Evolutionary conservation across 140 eudicot genomes (phyloP).

Genomic region (Senecio squalidus): DNA sequence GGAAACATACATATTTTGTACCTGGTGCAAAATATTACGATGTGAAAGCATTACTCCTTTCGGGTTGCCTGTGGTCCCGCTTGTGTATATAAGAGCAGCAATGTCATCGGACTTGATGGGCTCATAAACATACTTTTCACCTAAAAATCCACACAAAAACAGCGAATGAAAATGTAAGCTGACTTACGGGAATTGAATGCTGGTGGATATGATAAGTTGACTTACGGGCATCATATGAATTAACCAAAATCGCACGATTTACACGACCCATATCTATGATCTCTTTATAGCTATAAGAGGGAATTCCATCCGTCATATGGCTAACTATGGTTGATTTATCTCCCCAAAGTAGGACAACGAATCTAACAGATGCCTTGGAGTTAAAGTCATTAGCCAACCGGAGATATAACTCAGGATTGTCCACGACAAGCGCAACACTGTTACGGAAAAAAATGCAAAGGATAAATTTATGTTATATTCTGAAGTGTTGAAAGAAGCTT

Average conservation of each 20-base stretch:
- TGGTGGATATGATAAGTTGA: conserved; percentile 10
- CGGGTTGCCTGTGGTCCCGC: conserved; percentile 97
- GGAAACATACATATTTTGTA: conserved; percentile 21
- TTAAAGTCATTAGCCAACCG: conserved; percentile 49
- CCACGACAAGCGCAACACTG: conserved; percentile 92
- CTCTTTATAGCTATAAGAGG: conserved; percentile 65
- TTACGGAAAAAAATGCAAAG: conserved; percentile 11
- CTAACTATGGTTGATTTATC: conserved; percentile 52
- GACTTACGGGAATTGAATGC: not conserved
- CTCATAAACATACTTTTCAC: conserved; percentile 54
- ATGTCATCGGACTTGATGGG: conserved; percentile 74
- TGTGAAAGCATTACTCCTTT: conserved; percentile 98
- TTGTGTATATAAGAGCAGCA: conserved; percentile 89
- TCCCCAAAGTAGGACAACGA: conserved; percentile 81
- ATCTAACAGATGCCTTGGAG: conserved; percentile 58
- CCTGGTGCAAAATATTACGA: conserved; percentile 92
- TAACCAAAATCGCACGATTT: conserved; percentile 48
- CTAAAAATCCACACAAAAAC: conserved; percentile 41
- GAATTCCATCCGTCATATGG: conserved; percentile 38
- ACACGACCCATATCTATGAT: conserved; percentile 62
- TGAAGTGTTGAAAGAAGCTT: not conserved
- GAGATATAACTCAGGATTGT: conserved; percentile 73
- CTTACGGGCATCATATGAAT: conserved; percentile 85
- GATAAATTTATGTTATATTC: conserved; percentile 6
- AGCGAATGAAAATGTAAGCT: conserved; percentile 7